Base-by-base conservation (phyloP, 169 alveolate genomes). In the Plasmodium billcollinsi region DNA sequence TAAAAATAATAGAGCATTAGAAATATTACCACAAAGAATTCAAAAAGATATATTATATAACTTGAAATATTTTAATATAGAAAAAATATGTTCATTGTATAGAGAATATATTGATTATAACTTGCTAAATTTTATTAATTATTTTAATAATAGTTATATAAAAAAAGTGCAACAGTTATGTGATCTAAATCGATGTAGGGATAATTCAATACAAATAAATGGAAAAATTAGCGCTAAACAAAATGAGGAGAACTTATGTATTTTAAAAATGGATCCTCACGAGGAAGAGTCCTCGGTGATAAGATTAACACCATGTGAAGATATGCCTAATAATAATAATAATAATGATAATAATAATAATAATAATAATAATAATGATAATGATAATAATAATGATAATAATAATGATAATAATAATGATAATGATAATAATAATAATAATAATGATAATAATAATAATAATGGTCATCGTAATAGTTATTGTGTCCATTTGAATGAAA, bases 91-190 rank as follows among this genome's bases (percentile, higher is more conserved):
- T 45, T 14, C 78, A 47, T 50, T 83, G 11, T 83, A 83, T 43
- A 83, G 91, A 49, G 67, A 83, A 52, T 62, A 71, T 72, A 83
- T 83, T 0, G 85, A 83, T 58, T 83, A 70, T 49, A 83, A 83
- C 39, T 45, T 83, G 85, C 29, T 83, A 18, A 45, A 63, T 15
- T 83, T 71, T 49, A 50, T 83, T 12, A 85, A 83, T 20, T 33
- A 83, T 56, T 69, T 83, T 83, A 69, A 83, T 58, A 9, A 24
- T 14, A 29, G 15, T 14, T 73, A 7, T 56, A 9, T 56, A 12
- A 8, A 73, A 15, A 54, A 39, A 54, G 54, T 5, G 26, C 49
- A 15, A 15, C 47, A 39, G 9, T 6, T 39, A 39, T 39, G 47
- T 39, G 47, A 39, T 39, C 9, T 39, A 7, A 39, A 39, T 39